These are phyloP conservation scores for Actinomortierella wolfii DNA, from an alignment of 371 early-diverging fungal species.

Conservation along the genomic window DNA sequence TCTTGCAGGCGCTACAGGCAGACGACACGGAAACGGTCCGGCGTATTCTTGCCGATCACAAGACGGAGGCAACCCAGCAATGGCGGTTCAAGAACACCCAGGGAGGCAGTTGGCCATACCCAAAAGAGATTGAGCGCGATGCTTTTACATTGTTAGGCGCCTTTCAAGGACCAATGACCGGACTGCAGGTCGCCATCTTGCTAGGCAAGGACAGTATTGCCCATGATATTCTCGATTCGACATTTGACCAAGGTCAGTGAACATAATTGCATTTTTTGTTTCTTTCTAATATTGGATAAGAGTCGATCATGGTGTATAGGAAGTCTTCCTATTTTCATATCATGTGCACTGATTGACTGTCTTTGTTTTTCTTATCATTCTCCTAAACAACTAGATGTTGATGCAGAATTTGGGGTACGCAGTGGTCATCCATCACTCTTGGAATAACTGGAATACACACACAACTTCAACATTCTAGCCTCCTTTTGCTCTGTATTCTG, in stretches of 20 bases:
- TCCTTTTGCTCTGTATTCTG: neutral
- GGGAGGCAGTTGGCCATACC: conserved; percentile 16
- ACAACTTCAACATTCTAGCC: no score
- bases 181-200: conserved; percentile 62
- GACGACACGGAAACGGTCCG: conserved; percentile 34
- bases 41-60: conserved; percentile 20
- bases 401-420: conserved; percentile 32
- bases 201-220: conserved; percentile 61
- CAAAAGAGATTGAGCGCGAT: conserved; percentile 38
- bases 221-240: conserved; percentile 65
- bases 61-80: conserved; percentile 24
- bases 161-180: conserved; percentile 51
- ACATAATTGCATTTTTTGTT: conserved; percentile 9
- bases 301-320: neutral
- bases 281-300: neutral
- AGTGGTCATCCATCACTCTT: no score
- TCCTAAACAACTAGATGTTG: conserved; percentile 22
- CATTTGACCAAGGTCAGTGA: conserved; percentile 60
- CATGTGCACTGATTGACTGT: no score
- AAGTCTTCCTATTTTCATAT: no score
- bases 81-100: conserved; percentile 4
- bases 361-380: neutral
- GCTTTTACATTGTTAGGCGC: conserved; percentile 49
- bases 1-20: conserved; percentile 31
- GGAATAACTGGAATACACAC: no score